Percentiles rank a stretch among this genome's conserved stretches.
These are phyloP conservation scores for Brettanomyces anomalus DNA, from an alignment of 805 yeast species.

Conservation along the genomic window DNA sequence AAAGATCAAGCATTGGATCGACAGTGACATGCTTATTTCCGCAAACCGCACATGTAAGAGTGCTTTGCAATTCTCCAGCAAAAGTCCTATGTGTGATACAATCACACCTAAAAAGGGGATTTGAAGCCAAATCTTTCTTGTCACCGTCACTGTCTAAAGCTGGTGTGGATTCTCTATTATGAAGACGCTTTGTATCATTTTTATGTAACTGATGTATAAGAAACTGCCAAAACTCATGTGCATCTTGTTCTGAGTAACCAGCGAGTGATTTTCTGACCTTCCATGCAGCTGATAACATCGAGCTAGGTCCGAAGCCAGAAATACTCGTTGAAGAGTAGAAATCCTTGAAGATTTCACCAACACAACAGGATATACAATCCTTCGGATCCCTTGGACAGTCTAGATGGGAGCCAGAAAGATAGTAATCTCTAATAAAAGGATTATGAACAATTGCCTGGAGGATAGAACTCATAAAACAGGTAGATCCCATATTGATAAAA, in stretches of 20 bases:
- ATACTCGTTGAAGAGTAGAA: constrained; percentile 57
- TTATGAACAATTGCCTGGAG: constrained; percentile 85
- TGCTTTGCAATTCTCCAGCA: constrained; percentile 74
- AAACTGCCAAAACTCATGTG: constrained; percentile 97
- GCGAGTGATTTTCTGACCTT: constrained; percentile 76
- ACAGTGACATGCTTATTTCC: constrained; percentile 52
- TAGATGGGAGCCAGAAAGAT: constrained; percentile 65
- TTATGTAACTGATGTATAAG: constrained; percentile 75
- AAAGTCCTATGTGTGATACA: constrained; percentile 82
- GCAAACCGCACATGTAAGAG: constrained; percentile 69
- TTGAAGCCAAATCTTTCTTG: constrained; percentile 3
- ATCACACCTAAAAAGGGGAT: constrained; percentile 33
- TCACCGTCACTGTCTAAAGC: constrained; percentile 1
- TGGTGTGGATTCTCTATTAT: constrained; percentile 17
- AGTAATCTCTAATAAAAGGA: constrained; percentile 73
- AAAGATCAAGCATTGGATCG: constrained; percentile 87
- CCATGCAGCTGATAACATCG: constrained; percentile 81
- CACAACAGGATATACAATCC: constrained; percentile 74
- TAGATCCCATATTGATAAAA: constrained; percentile 89
- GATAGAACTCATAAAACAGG: constrained; percentile 94
- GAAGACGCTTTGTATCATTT: constrained; percentile 23
- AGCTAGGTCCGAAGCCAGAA: constrained; percentile 74
- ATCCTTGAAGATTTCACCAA: constrained; percentile 68
- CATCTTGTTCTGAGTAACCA: constrained; percentile 96
- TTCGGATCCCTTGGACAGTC: constrained; percentile 34